These are phyloP conservation scores for Penicillium sp. DNA, from an alignment of 2,329 filamentous ascomycete genomes.

Conservation along the genomic window DNA sequence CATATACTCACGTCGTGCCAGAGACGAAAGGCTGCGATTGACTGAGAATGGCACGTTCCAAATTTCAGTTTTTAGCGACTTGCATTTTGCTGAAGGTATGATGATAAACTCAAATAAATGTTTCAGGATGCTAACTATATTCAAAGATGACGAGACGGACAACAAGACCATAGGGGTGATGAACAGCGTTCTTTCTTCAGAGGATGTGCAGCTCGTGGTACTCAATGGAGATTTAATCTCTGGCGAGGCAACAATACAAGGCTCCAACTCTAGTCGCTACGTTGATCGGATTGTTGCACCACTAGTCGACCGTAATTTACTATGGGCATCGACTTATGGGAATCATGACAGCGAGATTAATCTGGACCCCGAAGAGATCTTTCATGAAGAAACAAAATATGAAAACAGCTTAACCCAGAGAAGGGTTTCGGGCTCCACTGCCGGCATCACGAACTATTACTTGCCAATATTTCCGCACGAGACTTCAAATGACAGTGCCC, in stretches of 20 bases:
- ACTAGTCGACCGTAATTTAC: constrained; percentile 53
- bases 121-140: constrained; percentile 28
- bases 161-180: constrained; percentile 58
- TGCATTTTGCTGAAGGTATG: constrained; percentile 70
- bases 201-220: constrained; percentile 61
- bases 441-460: constrained; percentile 56
- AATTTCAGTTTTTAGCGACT: constrained; percentile 63
- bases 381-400: constrained; percentile 40
- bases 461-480: constrained; percentile 51
- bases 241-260: constrained; percentile 59
- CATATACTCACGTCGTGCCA: background rate
- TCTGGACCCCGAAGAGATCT: constrained; percentile 49
- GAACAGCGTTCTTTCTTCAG: constrained; percentile 55
- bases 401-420: constrained; percentile 44
- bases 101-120: constrained; percentile 44
- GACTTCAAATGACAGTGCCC: constrained; percentile 32
- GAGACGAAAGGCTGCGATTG: constrained; percentile 16
- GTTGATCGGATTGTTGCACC: constrained; percentile 60
- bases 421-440: constrained; percentile 39
- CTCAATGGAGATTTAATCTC: constrained; percentile 71
- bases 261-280: constrained; percentile 55
- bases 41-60: constrained; percentile 41
- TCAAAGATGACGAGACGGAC: constrained; percentile 47
- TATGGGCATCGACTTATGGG: constrained; percentile 68
- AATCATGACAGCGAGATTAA: constrained; percentile 67